Conservation (phyloP, 768 basidiomycete genomes). For the Botryobasidium botryosum region DNA sequence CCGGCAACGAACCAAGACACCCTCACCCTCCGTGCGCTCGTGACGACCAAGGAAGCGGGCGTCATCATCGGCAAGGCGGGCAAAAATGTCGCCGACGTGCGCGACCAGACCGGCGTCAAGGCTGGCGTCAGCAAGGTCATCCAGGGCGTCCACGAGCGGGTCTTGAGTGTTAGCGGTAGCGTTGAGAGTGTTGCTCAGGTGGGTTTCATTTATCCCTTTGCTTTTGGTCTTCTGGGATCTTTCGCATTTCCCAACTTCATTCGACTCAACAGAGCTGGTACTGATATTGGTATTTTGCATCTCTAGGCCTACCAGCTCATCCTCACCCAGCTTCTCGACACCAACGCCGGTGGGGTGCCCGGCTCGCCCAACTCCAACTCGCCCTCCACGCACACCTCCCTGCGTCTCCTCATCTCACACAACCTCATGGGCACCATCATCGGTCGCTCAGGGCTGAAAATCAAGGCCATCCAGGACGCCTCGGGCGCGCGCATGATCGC, state of each 20-base stretch:
- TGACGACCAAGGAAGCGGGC: slow-evolving; percentile 93
- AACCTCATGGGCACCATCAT: slow-evolving; percentile 99
- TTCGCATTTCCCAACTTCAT: not conserved
- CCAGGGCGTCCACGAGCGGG: slow-evolving; percentile 91
- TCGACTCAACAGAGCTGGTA: not conserved
- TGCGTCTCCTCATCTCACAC: slow-evolving; percentile 95
- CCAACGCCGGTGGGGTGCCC: slow-evolving; percentile 46
- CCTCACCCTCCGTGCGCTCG: slow-evolving; percentile 84
- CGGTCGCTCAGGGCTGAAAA: slow-evolving; percentile 89
- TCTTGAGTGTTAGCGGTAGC: slow-evolving; percentile 83
- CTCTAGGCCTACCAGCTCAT: slow-evolving; percentile 85
- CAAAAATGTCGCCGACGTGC: slow-evolving; percentile 92
- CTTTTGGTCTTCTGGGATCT: not conserved
- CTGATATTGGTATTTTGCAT: slow-evolving; percentile 8
- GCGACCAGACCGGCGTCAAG: slow-evolving; percentile 91
- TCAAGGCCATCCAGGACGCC: slow-evolving; percentile 94
- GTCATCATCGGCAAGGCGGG: slow-evolving; percentile 95
- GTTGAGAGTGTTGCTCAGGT: slow-evolving; percentile 91
- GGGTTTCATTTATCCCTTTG: slow-evolving; percentile 10
- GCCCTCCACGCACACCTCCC: slow-evolving; percentile 51
- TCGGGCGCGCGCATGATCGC: slow-evolving; percentile 98
- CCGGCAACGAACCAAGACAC: slow-evolving; percentile 32
- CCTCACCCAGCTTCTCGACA: slow-evolving; percentile 71
- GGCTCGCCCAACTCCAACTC: no score
- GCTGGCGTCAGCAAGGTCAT: slow-evolving; percentile 99